Percentiles rank a stretch among this genome's conserved stretches.
phyloP scores from a whole-genome alignment of 2,329 filamentous ascomycete genomes.

The Fusarium longipes region DNA sequence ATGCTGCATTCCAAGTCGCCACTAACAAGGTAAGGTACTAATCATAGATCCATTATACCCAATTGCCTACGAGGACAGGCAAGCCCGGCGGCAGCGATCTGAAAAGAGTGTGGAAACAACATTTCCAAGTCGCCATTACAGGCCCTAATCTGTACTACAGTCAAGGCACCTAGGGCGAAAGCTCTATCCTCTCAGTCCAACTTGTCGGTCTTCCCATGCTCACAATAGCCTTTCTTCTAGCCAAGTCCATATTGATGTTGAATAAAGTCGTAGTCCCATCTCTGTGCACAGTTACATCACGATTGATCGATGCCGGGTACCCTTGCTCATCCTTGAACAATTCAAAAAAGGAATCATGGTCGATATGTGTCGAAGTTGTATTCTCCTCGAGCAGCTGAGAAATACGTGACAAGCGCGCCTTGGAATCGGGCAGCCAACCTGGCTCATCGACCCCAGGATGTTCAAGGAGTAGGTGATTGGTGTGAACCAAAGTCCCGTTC shows the following conservation, averaged over 20 bases:
- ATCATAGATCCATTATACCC: too few species aligned
- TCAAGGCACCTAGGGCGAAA: not conserved
- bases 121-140: too few species aligned
- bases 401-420: slow-evolving; percentile 12
- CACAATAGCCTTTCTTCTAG: slow-evolving; percentile 7
- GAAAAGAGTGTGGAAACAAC: too few species aligned
- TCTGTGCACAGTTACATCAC: not conserved
- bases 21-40: too few species aligned
- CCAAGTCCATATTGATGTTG: slow-evolving; percentile 37
- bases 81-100: too few species aligned
- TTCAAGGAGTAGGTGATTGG: slow-evolving; percentile 35
- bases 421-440: slow-evolving; percentile 33
- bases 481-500: slow-evolving; percentile 25
- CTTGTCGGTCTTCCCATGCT: slow-evolving; percentile 26
- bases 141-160: not conserved
- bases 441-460: slow-evolving; percentile 33
- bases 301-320: slow-evolving; percentile 36
- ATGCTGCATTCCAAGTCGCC: too few species aligned
- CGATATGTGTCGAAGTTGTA: not conserved
- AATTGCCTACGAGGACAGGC: too few species aligned
- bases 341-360: slow-evolving; percentile 16
- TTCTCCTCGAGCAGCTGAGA: slow-evolving; percentile 8
- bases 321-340: slow-evolving; percentile 40
- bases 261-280: slow-evolving; percentile 32
- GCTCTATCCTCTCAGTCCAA: slow-evolving; percentile 13